Conservation (phyloP, 2,329 filamentous ascomycete species). For the Gaeumannomyces sp. region DNA sequence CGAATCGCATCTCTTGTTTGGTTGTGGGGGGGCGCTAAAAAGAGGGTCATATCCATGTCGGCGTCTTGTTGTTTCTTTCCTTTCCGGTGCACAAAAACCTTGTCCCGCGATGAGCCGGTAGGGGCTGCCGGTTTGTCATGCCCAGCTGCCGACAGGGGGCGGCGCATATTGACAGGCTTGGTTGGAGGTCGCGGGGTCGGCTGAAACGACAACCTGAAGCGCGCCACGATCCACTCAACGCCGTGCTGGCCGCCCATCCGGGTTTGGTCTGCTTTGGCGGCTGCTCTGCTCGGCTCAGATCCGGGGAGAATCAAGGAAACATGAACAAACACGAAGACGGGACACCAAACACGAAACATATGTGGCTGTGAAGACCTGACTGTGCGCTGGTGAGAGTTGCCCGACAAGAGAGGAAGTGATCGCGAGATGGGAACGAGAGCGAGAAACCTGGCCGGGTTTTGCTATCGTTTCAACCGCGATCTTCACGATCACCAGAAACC, state of each 20-base stretch:
- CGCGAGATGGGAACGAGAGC: background rate
- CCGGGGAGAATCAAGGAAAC: background rate
- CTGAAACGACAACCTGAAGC: conserved; percentile 1
- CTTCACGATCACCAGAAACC: background rate
- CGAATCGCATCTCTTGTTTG: background rate
- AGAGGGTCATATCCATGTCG: background rate
- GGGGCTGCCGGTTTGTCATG: too few species aligned
- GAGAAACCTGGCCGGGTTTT: background rate
- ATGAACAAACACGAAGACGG: background rate
- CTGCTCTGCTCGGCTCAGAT: background rate
- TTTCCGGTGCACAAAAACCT: background rate
- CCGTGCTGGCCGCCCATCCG: too few species aligned
- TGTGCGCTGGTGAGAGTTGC: background rate
- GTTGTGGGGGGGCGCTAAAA: background rate
- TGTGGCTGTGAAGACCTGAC: background rate
- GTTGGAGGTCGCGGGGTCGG: too few species aligned
- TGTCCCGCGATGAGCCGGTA: background rate
- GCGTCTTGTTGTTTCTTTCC: background rate
- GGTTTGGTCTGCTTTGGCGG: too few species aligned
- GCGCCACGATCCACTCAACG: background rate
- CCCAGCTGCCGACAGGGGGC: too few species aligned
- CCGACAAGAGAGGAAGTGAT: background rate
- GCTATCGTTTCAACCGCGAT: background rate
- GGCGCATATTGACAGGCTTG: too few species aligned
- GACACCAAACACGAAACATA: background rate